phyloP scores from a whole-genome alignment of 164 flowering plant genomes.

The Hamamelis virginiana region DNA sequence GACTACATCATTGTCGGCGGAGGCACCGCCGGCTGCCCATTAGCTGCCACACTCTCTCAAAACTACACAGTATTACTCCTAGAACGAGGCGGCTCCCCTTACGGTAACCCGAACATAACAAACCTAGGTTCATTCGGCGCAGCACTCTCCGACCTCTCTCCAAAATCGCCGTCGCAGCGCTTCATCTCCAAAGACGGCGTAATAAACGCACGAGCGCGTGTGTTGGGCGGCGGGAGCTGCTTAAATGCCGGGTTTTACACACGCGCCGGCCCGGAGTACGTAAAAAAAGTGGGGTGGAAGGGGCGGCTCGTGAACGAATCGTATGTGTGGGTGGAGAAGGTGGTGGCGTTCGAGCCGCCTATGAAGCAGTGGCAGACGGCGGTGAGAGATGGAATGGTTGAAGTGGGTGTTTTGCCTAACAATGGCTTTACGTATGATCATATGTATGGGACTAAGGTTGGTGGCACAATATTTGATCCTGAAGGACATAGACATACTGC shows the following conservation, averaged over 20 bases:
- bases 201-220: conserved; percentile 57
- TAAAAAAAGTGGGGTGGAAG: conserved; percentile 53
- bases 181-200: conserved; percentile 77
- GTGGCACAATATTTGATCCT: conserved; percentile 58
- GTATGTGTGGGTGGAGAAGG: conserved; percentile 53
- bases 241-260: conserved; percentile 76
- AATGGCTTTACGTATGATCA: conserved; percentile 69
- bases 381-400: conserved; percentile 49
- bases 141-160: conserved; percentile 47
- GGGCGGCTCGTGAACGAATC: conserved; percentile 46
- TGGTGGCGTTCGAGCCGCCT: conserved; percentile 60
- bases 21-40: conserved; percentile 73
- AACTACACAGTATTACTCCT: conserved; percentile 51
- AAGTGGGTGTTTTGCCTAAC: conserved; percentile 47
- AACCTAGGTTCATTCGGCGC: conserved; percentile 43
- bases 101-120: conserved; percentile 63
- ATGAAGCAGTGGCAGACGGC: conserved; percentile 60
- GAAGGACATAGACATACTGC: conserved; percentile 55
- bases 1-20: conserved; percentile 76
- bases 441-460: conserved; percentile 58
- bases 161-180: conserved; percentile 54
- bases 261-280: conserved; percentile 40
- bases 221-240: conserved; percentile 69
- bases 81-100: conserved; percentile 72
- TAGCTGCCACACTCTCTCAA: conserved; percentile 72